These are phyloP conservation scores for Casuarina glauca DNA, from an alignment of 306 rosid genomes.

Conservation along the genomic window DNA sequence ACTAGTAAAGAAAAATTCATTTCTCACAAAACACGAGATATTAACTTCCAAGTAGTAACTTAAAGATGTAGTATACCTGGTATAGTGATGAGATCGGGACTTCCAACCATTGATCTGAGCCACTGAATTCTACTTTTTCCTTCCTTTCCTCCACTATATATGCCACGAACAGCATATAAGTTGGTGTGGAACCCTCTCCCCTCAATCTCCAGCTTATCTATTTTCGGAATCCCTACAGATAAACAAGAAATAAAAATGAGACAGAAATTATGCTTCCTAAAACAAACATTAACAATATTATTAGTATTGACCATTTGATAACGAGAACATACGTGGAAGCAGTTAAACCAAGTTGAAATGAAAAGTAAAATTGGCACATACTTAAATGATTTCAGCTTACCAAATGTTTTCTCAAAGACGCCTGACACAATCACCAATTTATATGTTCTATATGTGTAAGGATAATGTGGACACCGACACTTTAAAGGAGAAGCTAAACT, in stretches of 20 bases:
- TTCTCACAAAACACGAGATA: not conserved
- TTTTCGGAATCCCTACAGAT: slow-evolving; percentile 77
- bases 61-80: slow-evolving; percentile 58
- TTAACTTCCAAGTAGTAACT: not conserved
- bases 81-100: slow-evolving; percentile 98
- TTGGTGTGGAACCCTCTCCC: slow-evolving; percentile 99
- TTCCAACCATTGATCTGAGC: slow-evolving; percentile 99
- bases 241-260: slow-evolving; percentile 9
- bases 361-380: not conserved
- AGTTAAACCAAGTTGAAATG: not conserved
- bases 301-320: not conserved
- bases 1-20: not conserved
- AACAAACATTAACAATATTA: not conserved
- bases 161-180: slow-evolving; percentile 87
- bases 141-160: slow-evolving; percentile 96
- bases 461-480: not conserved
- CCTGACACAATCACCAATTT: not conserved
- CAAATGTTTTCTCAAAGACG: not conserved
- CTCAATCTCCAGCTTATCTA: slow-evolving; percentile 93
- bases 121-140: slow-evolving; percentile 95
- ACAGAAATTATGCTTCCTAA: slow-evolving; percentile 10
- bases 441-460: not conserved
- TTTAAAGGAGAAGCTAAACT: not conserved
- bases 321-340: not conserved
- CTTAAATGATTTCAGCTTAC: not conserved